phyloP scores from a whole-genome alignment of 1,139 yeast genomes.

The Yamadazyma membranifaciens region DNA sequence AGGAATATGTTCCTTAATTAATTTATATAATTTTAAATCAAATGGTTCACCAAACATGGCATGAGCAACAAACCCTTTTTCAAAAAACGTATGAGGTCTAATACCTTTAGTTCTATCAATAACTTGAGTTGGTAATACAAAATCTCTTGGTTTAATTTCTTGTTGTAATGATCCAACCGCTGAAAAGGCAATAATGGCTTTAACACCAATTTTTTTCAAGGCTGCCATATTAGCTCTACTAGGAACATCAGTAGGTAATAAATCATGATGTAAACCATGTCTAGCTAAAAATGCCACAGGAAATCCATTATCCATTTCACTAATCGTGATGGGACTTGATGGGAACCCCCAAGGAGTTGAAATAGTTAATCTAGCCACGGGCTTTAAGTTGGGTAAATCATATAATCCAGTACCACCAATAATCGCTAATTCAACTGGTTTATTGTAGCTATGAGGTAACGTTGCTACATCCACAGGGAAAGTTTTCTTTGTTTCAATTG shows the following conservation, averaged over 20 bases:
- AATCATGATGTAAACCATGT: slow-evolving; percentile 89
- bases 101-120: slow-evolving; percentile 97
- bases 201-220: slow-evolving; percentile 80
- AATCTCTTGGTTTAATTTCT: slow-evolving; percentile 89
- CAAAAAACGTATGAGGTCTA: slow-evolving; percentile 87
- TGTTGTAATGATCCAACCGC: slow-evolving; percentile 95
- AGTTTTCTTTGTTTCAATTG: slow-evolving; percentile 8
- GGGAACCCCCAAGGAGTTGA: slow-evolving; percentile 98
- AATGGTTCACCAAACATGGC: slow-evolving; percentile 98
- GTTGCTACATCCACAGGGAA: slow-evolving; percentile 13
- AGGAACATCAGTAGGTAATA: slow-evolving; percentile 90
- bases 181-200: slow-evolving; percentile 85
- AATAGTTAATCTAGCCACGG: slow-evolving; percentile 78
- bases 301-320: slow-evolving; percentile 70
- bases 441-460: slow-evolving; percentile 40
- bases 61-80: slow-evolving; percentile 91
- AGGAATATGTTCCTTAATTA: slow-evolving; percentile 60
- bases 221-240: slow-evolving; percentile 95
- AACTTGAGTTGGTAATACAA: slow-evolving; percentile 91
- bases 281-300: slow-evolving; percentile 94
- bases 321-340: slow-evolving; percentile 88
- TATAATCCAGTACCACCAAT: slow-evolving; percentile 99
- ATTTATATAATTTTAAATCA: slow-evolving; percentile 66
- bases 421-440: slow-evolving; percentile 69
- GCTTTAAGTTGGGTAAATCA: slow-evolving; percentile 75